Evolutionary conservation across 768 basidiomycete species (phyloP), one percentile per base, ranked within the genome.

Genomic region (Atractiella rhizophila): DNA sequence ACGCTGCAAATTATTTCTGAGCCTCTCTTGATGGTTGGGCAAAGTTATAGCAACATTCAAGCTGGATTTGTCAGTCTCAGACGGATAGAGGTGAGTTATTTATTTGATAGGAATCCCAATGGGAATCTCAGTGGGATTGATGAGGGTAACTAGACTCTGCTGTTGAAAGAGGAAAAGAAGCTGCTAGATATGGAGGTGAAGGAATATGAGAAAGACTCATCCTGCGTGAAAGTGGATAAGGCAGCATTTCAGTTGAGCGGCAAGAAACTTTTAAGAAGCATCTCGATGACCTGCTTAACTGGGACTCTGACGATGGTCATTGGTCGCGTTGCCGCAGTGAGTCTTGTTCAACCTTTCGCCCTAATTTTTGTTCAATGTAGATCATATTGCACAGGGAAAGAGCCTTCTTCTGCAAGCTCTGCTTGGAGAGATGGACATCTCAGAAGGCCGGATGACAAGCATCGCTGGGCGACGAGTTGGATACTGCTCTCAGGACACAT

Each of bases 401-500:
- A 29, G 30, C 16, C 33, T 15, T 18, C 33, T 46, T n/a, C 43
- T 46, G 15, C 44, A 44, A n/a, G 44, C 35, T 5, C 20, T 46
- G 8, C 27, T 46, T 26, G 43, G 42, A 10, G 44, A 46, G 29
- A 25, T 44, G 24, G 35, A 46, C 28, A 23, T 25, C 5, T 20
- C 37, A 16, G 15, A n/a, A 4, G 44, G 33, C 20, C 24, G 10
- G 5, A 19, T 36, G 7, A 10, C 19, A 2, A 35, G 29, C 31
- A 27, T 32, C 5, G 36, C n/a, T 18, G 28, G 24, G 9, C 15
- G 10, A 3, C 35, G 42, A 10, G 23, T 36, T 8, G 40, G 31
- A 26, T 46, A 25, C 24, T 46, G 44, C 26, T 29, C 44, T 7
- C 44, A 46, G 26, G 44, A 46, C 25, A 32, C 44, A 4, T 46